Base-by-base conservation (phyloP, 2,329 filamentous ascomycete species). In the Xylariaceae sp. region DNA sequence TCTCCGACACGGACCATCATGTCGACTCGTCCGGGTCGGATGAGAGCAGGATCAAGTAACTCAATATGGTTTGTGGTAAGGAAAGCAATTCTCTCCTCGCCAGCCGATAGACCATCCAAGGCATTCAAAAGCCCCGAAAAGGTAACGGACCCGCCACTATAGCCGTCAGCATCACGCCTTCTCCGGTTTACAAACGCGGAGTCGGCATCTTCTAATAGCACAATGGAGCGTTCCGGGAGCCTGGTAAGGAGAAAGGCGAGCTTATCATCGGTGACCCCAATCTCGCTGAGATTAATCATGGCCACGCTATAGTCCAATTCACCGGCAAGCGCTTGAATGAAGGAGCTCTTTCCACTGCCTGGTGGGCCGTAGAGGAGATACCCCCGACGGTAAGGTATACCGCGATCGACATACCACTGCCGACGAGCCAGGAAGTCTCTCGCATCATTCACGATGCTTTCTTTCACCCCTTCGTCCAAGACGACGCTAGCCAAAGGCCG, bases 11-110 rank as follows among this genome's bases (percentile, higher is more conserved):
- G 83, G 3, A 95, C 81, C 62, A 89, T 94, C 86, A 97, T 88
- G 71, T 99, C 94, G 0, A 99, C 91, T 47, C 94, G 82, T 0
- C 94, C 94, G 0, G 94, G 94, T 29, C 94, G 81, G 47, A 97
- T 89, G 42, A 99, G 74, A 3, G 94, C 94, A 57, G 90, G 87
- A 66, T 96, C 91, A 1, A 97, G 80, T 41, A 89, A 81, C 62
- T 96, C 91, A 39, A 96, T 84, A 67, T 96, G 90, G 67, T 99
- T 99, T 26, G 92, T 95, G 1, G 94, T 99, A 59, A 95, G 77
- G 71, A 99, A 96, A 1, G 95, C 85, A 59, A 99, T 88, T 51
- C 94, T 83, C 74, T 97, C 92, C 69, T 97, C 94, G 9, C 91
- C 89, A 50, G 91, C 95, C 5, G 91, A 91, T n/a, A 97, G 84